Conservation (phyloP, 2,329 filamentous ascomycete genomes). For the Colletotrichum simmondsii region DNA sequence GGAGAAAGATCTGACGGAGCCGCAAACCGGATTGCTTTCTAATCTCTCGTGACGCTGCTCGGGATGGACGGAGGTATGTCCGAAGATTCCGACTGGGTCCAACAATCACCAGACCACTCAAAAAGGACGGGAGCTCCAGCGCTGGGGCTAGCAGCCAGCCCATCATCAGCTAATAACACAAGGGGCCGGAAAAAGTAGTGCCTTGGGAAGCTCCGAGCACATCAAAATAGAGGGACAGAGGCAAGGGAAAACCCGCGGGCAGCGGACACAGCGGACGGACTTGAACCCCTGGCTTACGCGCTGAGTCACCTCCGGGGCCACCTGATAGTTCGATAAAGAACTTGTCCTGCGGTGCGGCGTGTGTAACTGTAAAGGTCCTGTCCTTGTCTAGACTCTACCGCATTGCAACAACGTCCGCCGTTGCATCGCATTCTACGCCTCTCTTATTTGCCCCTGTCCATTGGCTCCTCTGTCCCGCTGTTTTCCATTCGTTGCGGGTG, state of each 20-base stretch:
- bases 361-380: background rate
- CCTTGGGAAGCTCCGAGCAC: background rate
- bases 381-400: background rate
- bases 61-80: conserved; percentile 4
- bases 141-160: conserved; percentile 11
- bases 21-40: conserved; percentile 29
- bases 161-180: conserved; percentile 13
- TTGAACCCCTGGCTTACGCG: background rate
- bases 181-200: background rate
- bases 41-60: conserved; percentile 19
- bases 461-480: background rate
- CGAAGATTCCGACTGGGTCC: conserved; percentile 18
- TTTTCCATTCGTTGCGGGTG: background rate
- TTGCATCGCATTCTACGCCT: background rate
- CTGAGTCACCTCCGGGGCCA: background rate
- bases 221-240: background rate
- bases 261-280: background rate
- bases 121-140: background rate
- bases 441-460: background rate
- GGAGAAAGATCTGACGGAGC: conserved; percentile 19
- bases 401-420: background rate
- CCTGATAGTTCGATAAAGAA: background rate
- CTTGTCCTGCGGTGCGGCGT: background rate
- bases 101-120: conserved; percentile 16
- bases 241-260: background rate